Evolutionary conservation across 495 filamentous ascomycete genomes (phyloP).

Genomic region (Diplogelasinospora grovesii): DNA sequence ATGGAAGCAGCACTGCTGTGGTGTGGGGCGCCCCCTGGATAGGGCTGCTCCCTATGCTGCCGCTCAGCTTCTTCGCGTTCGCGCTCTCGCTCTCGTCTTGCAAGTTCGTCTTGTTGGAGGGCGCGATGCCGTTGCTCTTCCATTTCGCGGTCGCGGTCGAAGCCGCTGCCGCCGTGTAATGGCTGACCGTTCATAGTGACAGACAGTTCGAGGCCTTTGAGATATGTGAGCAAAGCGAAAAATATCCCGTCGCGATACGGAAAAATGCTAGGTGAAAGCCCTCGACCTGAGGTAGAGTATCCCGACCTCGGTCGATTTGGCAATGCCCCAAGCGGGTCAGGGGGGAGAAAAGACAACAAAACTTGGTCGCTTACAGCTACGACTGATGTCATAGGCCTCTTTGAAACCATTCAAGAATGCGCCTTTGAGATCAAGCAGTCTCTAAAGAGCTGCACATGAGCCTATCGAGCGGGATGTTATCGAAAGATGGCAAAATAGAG

Average conservation of each 20-base stretch:
- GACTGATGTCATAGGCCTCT: constrained; percentile 13
- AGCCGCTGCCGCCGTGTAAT: constrained; percentile 29
- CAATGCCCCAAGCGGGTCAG: too few species aligned
- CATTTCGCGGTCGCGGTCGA: constrained; percentile 35
- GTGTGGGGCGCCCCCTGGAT: constrained; percentile 53
- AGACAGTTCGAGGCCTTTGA: constrained; percentile 20
- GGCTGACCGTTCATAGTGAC: constrained; percentile 39
- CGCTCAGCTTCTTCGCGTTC: constrained; percentile 52
- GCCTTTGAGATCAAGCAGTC: background rate
- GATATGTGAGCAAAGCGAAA: constrained; percentile 15
- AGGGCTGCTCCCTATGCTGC: constrained; percentile 58
- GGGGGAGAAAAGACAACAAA: too few species aligned
- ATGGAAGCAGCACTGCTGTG: constrained; percentile 80
- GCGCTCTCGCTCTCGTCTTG: constrained; percentile 23
- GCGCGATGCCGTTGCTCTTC: constrained; percentile 36
- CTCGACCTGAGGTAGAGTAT: too few species aligned
- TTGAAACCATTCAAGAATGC: constrained; percentile 7
- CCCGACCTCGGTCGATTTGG: too few species aligned
- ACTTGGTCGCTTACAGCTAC: constrained; percentile 20
- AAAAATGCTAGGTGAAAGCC: too few species aligned
- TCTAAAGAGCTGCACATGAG: background rate
- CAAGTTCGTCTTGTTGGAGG: constrained; percentile 29
- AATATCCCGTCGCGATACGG: too few species aligned
- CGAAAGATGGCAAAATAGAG: background rate
- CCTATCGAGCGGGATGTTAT: background rate